These are phyloP conservation scores for Citrus medica DNA, from an alignment of 345 rosid genomes.

Conservation along the genomic window DNA sequence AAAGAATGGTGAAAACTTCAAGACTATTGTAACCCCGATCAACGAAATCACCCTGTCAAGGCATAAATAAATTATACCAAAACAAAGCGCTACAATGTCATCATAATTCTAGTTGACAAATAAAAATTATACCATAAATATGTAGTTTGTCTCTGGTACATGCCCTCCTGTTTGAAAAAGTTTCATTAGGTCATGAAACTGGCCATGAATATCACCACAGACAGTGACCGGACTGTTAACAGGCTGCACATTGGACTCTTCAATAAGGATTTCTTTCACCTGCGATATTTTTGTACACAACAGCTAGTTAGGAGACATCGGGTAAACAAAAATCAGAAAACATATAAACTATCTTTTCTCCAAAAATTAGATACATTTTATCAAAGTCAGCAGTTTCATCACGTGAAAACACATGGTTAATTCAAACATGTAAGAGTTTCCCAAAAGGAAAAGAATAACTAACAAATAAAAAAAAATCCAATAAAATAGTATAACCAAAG, in stretches of 20 bases:
- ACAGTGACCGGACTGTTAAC: slow-evolving; percentile 99
- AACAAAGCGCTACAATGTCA: slow-evolving; percentile 2
- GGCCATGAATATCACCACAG: slow-evolving; percentile 99
- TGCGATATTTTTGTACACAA: slow-evolving; percentile 23
- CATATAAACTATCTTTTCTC: not conserved
- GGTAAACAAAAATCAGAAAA: not conserved
- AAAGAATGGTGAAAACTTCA: slow-evolving; percentile 93
- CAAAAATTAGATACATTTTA: not conserved
- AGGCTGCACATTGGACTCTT: slow-evolving; percentile 99
- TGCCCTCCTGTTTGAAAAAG: slow-evolving; percentile 99
- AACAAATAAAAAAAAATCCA: not conserved
- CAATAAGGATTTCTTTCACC: slow-evolving; percentile 96
- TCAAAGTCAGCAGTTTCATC: not conserved
- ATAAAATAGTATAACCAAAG: not conserved
- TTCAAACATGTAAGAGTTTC: not conserved
- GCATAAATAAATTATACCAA: not conserved
- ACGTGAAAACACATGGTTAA: too few relatives aligned
- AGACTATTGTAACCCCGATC: slow-evolving; percentile 97
- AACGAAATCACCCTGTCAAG: slow-evolving; percentile 84
- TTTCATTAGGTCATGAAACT: slow-evolving; percentile 98
- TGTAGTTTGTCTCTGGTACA: slow-evolving; percentile 97
- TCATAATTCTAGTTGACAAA: not conserved
- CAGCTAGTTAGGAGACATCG: not conserved
- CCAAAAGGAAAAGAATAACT: not conserved
- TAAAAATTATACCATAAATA: slow-evolving; percentile 66